These are phyloP conservation scores for Arabidopsis lyrata DNA, from an alignment of 441 rosid species.

Conservation along the genomic window DNA sequence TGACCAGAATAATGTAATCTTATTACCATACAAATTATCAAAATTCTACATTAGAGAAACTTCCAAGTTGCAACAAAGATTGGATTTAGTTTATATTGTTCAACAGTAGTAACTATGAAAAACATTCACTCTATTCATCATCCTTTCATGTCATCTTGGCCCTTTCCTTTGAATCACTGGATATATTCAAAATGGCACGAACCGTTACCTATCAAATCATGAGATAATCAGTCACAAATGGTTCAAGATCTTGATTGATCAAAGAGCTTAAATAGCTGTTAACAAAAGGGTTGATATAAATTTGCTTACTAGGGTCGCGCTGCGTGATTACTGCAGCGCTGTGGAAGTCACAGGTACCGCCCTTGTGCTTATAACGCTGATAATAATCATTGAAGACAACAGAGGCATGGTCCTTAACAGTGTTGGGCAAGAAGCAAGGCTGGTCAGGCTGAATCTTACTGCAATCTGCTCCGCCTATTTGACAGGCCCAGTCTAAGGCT, in stretches of 20 bases:
- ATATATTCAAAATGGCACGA: slow-evolving; percentile 1
- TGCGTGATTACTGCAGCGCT: slow-evolving; percentile 62
- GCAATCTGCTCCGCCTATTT: slow-evolving; percentile 52
- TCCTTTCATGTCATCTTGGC: neutral
- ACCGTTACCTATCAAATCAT: slow-evolving; percentile 17
- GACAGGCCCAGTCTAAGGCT: slow-evolving; percentile 63
- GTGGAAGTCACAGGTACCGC: slow-evolving; percentile 60
- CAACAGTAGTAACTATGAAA: neutral
- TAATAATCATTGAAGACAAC: slow-evolving; percentile 68
- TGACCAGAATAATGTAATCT: neutral
- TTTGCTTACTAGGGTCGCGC: slow-evolving; percentile 42
- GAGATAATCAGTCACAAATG: neutral
- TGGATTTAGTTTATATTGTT: neutral
- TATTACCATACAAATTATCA: neutral
- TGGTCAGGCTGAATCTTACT: slow-evolving; percentile 47
- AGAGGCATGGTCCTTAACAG: slow-evolving; percentile 58
- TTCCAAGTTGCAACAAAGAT: neutral
- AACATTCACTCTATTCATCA: neutral
- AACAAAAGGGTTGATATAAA: neutral
- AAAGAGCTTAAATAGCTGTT: neutral
- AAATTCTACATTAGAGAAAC: neutral
- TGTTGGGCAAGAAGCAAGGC: slow-evolving; percentile 64
- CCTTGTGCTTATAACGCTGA: slow-evolving; percentile 53
- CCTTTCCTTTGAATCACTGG: slow-evolving; percentile 1
- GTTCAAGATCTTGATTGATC: neutral